These are phyloP conservation scores for Calonectria leucothoes DNA, from an alignment of 2,329 filamentous ascomycete species.

Conservation along the genomic window DNA sequence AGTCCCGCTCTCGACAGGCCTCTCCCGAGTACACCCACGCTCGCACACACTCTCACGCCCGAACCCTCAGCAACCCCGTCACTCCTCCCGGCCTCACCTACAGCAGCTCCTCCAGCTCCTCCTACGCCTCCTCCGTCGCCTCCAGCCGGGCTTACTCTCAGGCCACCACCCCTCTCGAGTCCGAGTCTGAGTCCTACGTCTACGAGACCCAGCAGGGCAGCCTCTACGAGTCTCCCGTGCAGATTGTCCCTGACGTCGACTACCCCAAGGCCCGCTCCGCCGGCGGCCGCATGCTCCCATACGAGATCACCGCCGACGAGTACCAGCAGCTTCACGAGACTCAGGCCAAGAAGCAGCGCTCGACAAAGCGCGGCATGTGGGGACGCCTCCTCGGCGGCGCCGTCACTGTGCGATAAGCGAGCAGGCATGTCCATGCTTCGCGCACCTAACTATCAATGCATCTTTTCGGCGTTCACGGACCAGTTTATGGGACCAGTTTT, in stretches of 20 bases:
- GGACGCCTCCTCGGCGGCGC: conserved; percentile 63
- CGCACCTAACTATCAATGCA: conserved; percentile 30
- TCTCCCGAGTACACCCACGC: conserved; percentile 55
- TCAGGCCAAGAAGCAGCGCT: conserved; percentile 60
- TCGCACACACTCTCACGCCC: conserved; percentile 47
- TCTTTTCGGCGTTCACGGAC: conserved; percentile 37
- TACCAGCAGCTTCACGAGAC: conserved; percentile 60
- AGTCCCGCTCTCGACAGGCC: conserved; percentile 54
- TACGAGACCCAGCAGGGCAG: conserved; percentile 51
- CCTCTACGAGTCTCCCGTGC: conserved; percentile 62
- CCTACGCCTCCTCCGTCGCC: conserved; percentile 60
- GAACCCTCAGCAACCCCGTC: conserved; percentile 48
- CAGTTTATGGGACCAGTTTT: conserved; percentile 34
- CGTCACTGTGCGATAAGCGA: conserved; percentile 52
- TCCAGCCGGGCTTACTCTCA: conserved; percentile 62
- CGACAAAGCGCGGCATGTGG: conserved; percentile 60
- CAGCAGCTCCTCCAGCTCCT: conserved; percentile 63
- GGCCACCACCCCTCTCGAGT: conserved; percentile 64
- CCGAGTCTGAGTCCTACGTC: conserved; percentile 56
- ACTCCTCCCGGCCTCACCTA: conserved; percentile 62
- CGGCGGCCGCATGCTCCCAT: conserved; percentile 58
- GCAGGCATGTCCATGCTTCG: conserved; percentile 15
- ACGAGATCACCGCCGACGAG: conserved; percentile 66
- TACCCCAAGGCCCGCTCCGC: conserved; percentile 50
- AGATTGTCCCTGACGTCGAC: conserved; percentile 56